Base-by-base conservation (phyloP, 2,329 filamentous ascomycete species). In the Bipolaris oryzae region DNA sequence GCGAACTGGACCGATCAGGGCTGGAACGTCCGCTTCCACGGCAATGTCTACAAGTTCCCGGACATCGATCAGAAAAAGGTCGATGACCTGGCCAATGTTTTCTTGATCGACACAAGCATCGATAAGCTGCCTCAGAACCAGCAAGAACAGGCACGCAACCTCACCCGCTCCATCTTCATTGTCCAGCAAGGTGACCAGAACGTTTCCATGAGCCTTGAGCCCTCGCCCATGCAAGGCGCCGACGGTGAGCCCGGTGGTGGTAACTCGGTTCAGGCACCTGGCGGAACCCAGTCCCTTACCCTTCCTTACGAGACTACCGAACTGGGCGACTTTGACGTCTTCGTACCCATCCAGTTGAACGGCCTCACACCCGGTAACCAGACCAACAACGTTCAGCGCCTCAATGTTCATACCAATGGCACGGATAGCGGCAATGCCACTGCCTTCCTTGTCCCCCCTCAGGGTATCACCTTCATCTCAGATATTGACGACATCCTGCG, bases 401-500 rank as follows among this genome's bases (percentile, higher is more conserved):
- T 92, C 20, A 88, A 89, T 64, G 82, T 90, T 25, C 87, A 88
- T 68, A 82, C 87, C 3, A 82, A 88, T 53, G 87, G 87, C 4
- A 86, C 85, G 1, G 72, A 82, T 41, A 84, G 83, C 1, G 90
- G 90, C 51, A 93, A 93, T 66, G 84, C 87, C 5, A 93, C 90
- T 1, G 88, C 89, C 0, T 93, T 91, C 69, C 83, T 93, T 1
- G 89, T 93, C 0, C 90, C 90, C 0, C 79, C 85, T 0, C 79
- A 81, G 13, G 90, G 90, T 16, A 76, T 91, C 20, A 92, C 90
- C 1, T 81, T 93, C 58, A 79, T 93, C 64, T 90, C 87, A 1
- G 90, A 93, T 68, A 90, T 93, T 59, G 90, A 92, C 64, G 90
- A 93, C 69, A 91, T 92, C 55, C 82, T 92, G 0, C 86, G 90